Evolutionary conservation across 202 grass and related monocot genomes (phyloP).

Genomic region (Cymbopogon flexuosus): DNA sequence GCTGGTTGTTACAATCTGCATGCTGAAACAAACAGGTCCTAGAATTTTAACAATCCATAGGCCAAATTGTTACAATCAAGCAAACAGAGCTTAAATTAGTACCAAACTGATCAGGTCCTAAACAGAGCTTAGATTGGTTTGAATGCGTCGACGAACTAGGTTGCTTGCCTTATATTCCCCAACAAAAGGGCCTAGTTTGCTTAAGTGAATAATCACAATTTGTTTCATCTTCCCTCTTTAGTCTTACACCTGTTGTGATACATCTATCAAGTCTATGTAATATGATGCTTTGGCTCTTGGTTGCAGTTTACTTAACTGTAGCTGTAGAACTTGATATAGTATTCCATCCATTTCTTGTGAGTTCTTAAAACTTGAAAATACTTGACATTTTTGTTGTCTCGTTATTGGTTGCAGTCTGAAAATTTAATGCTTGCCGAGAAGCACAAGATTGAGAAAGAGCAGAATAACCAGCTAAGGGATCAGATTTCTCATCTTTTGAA

Average conservation of each 20-base stretch:
- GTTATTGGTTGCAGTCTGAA: constrained; percentile 64
- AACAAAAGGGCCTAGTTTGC: not conserved
- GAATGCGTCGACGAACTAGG: not conserved
- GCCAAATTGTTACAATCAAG: not conserved
- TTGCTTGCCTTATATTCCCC: not conserved
- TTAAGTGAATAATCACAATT: not conserved
- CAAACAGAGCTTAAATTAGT: not conserved
- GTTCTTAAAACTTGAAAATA: constrained; percentile 11
- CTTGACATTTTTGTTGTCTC: constrained; percentile 28
- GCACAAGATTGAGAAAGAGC: constrained; percentile 80
- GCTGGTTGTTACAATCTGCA: not conserved
- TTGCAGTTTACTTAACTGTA: constrained; percentile 25
- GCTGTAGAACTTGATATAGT: not conserved
- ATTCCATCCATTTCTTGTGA: not conserved
- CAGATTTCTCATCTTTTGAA: constrained; percentile 69
- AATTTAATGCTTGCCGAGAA: constrained; percentile 85
- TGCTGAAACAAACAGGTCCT: not conserved
- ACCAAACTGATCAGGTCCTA: no score
- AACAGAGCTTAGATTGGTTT: not conserved
- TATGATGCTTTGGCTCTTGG: constrained; percentile 25
- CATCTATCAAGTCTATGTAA: not conserved
- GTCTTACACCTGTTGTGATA: constrained; percentile 12
- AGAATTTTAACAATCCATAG: not conserved
- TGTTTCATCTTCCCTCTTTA: constrained; percentile 16
- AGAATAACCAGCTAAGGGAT: constrained; percentile 80